Conservation (phyloP, 1,139 yeast species). For the Candida glucosophila region DNA sequence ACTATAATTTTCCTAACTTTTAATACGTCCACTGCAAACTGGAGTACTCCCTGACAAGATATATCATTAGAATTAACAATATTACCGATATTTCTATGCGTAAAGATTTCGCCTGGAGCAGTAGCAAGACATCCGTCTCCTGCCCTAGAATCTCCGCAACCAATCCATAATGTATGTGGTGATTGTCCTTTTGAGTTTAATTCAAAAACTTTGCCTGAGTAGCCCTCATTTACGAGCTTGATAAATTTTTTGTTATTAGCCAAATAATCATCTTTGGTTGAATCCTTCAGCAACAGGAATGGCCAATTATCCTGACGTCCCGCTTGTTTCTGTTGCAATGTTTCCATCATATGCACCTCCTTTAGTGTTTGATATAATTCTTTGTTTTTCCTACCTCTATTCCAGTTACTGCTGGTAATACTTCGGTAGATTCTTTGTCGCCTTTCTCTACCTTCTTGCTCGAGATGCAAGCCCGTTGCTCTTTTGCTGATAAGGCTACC, state of each 20-base stretch:
- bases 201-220: constrained; percentile 57
- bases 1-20: constrained; percentile 78
- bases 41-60: constrained; percentile 74
- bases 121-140: constrained; percentile 75
- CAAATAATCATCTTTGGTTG: constrained; percentile 55
- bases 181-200: constrained; percentile 76
- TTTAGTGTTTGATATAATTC: too few relatives aligned
- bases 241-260: constrained; percentile 65
- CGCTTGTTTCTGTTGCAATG: too few relatives aligned
- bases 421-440: too few relatives aligned
- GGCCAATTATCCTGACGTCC: too few relatives aligned
- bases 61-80: constrained; percentile 66
- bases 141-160: constrained; percentile 91
- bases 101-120: constrained; percentile 88
- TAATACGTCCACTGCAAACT: constrained; percentile 82
- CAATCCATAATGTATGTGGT: constrained; percentile 94
- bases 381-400: too few relatives aligned
- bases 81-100: constrained; percentile 91
- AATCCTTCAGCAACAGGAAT: constrained; percentile 49
- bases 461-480: too few relatives aligned
- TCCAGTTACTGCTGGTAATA: too few relatives aligned
- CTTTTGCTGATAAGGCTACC: too few relatives aligned
- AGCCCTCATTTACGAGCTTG: constrained; percentile 45
- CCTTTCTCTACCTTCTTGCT: too few relatives aligned
- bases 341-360: too few relatives aligned